phyloP scores from a whole-genome alignment of 1,139 yeast genomes.

The Casaregolazyma lundiana region DNA sequence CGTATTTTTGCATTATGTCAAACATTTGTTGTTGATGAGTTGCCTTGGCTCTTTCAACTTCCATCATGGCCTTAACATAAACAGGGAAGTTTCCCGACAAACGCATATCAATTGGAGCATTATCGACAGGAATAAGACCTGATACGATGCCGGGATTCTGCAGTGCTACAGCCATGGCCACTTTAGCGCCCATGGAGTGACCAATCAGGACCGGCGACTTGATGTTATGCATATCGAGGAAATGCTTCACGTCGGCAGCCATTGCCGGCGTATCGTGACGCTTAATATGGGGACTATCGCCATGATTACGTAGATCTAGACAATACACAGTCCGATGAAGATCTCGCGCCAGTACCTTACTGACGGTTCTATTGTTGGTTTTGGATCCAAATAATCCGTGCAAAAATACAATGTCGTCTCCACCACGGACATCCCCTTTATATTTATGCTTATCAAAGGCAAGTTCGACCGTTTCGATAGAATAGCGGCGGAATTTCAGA shows the following conservation, averaged over 20 bases:
- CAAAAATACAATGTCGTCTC: constrained; percentile 60
- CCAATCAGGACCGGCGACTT: constrained; percentile 69
- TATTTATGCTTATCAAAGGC: constrained; percentile 41
- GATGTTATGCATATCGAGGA: constrained; percentile 47
- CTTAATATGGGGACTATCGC: constrained; percentile 71
- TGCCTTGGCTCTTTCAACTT: constrained; percentile 41
- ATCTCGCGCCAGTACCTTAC: constrained; percentile 40
- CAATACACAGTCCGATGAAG: constrained; percentile 50
- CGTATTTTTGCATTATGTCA: constrained; percentile 56
- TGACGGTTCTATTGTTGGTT: constrained; percentile 71
- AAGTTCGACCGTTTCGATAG: constrained; percentile 42
- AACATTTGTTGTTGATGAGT: constrained; percentile 65
- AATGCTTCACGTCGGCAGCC: constrained; percentile 78
- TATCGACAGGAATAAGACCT: constrained; percentile 75
- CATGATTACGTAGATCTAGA: constrained; percentile 85
- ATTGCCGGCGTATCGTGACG: constrained; percentile 75
- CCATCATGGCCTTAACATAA: constrained; percentile 60
- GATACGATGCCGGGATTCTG: constrained; percentile 61
- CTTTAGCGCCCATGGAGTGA: constrained; percentile 96
- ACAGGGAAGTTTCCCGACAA: constrained; percentile 59
- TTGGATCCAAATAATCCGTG: constrained; percentile 91
- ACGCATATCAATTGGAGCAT: constrained; percentile 72
- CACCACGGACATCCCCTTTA: constrained; percentile 2
- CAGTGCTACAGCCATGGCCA: constrained; percentile 83
- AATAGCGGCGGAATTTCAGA: not conserved